These are phyloP conservation scores for Plasmopara viticola DNA, from an alignment of 352 stramenopile genomes.

Conservation along the genomic window DNA sequence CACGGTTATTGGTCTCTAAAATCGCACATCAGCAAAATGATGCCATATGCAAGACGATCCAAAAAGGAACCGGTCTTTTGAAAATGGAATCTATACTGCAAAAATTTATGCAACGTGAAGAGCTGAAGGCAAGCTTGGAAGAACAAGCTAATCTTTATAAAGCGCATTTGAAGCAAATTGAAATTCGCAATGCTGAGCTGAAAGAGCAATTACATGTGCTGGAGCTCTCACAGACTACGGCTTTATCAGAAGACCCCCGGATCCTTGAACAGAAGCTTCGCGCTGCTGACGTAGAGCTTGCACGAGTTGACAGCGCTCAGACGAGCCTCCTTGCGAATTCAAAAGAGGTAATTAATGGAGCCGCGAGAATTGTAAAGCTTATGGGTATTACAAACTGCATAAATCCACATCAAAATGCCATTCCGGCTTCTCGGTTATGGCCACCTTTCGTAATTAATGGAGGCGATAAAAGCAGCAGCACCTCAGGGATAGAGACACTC, in stretches of 20 bases:
- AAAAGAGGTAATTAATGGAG: conserved; percentile 68
- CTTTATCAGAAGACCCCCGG: conserved; percentile 50
- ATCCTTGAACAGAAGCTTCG: conserved; percentile 68
- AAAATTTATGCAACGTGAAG: conserved; percentile 71
- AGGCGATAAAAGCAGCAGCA: conserved; percentile 36
- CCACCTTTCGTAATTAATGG: conserved; percentile 46
- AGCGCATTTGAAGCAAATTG: conserved; percentile 73
- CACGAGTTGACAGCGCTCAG: conserved; percentile 58
- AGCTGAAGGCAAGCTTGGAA: conserved; percentile 75
- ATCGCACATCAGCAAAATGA: conserved; percentile 75
- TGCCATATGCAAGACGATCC: conserved; percentile 78
- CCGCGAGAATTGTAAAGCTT: conserved; percentile 64
- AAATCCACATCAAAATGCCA: conserved; percentile 48
- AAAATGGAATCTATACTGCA: conserved; percentile 75
- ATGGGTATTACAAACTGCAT: conserved; percentile 65
- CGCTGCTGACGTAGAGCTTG: conserved; percentile 62
- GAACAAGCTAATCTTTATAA: conserved; percentile 81
- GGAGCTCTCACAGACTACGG: conserved; percentile 50
- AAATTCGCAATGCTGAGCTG: conserved; percentile 58
- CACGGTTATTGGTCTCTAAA: conserved; percentile 58
- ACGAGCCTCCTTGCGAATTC: conserved; percentile 57
- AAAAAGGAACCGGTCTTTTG: conserved; percentile 70
- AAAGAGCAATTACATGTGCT: conserved; percentile 63
- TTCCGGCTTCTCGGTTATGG: conserved; percentile 55
- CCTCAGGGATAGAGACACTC: conserved; percentile 66